A percentile compares a stretch with the other conserved stretches of the same genome.
Conservation (phyloP, 148 eudicot species). For the Nepenthes gracilis region DNA sequence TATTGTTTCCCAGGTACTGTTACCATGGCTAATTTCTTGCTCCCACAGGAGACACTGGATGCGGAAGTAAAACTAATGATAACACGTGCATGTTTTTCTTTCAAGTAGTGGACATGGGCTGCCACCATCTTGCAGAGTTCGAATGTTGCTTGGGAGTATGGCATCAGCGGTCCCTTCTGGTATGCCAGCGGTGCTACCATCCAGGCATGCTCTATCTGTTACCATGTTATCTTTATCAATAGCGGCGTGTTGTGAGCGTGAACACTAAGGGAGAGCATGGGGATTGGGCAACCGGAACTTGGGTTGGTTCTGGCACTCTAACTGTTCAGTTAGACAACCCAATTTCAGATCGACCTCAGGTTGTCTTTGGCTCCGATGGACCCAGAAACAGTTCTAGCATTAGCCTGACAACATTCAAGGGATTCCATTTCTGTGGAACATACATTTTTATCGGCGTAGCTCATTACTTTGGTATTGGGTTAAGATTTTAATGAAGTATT, state of each 20-base stretch:
- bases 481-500: background rate
- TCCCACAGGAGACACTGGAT: background rate
- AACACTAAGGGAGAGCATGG: no score
- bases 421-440: no score
- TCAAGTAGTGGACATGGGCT: slow-evolving; percentile 90
- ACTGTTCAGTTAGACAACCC: no score
- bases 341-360: no score
- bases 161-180: slow-evolving; percentile 97
- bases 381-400: no score
- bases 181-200: slow-evolving; percentile 95
- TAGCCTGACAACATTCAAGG: background rate
- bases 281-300: no score
- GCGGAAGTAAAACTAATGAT: background rate
- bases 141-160: slow-evolving; percentile 95
- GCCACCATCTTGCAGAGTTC: slow-evolving; percentile 95
- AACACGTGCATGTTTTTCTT: background rate
- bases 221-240: background rate
- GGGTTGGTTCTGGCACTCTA: no score
- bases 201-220: slow-evolving; percentile 41
- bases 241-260: no score
- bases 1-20: slow-evolving; percentile 75
- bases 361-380: no score
- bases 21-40: background rate
- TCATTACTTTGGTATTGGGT: no score
- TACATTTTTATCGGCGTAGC: no score